Base-by-base conservation (phyloP, 208 protist species). In the Tritrichomonas foetus region DNA sequence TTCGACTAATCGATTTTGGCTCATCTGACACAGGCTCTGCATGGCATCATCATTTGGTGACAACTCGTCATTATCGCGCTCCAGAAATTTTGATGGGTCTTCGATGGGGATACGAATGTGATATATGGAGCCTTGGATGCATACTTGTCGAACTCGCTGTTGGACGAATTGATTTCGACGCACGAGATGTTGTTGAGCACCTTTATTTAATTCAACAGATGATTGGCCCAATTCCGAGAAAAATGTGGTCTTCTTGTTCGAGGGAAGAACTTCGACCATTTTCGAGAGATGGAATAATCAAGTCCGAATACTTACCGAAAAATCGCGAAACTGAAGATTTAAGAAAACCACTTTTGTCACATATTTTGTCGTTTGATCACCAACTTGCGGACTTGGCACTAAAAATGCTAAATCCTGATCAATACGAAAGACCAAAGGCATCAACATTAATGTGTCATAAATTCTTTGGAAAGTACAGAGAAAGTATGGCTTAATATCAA, bases 121-220 rank as follows among this genome's bases (percentile, higher is more conserved):
- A 89, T 39, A 89, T 89, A 3, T 89, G 78, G 78, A 89, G 78
- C 47, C 47, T 89, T 27, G 78, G 78, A 89, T 89, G 78, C 30
- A 89, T 89, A 41, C 78, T 89, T 39, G 78, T 89, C 22, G 78
- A 89, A 20, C 27, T 89, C 20, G 3, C 78, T 3, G 27, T 89
- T 14, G 78, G 78, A 53, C 53, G 47, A n/a, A 89, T 89, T 57
- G 14, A 16, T 5, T 89, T 89, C 30, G 78, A 89, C 30, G 47
- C 41, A 25, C 53, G 47, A 57, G 47, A 89, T 57, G 27, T 47
- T 61, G 1, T 89, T 55, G 78, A 89, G 30, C 78, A 89, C 36
- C 30, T 89, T 33, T 89, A 41, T 50, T 89, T 89, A n/a, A 89
- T 89, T 16, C 78, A 89, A 89, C 47, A 89, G 8, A 49, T 89